phyloP scores from a whole-genome alignment of 1,284 basidiomycete species.

The Tremellales sp. region DNA sequence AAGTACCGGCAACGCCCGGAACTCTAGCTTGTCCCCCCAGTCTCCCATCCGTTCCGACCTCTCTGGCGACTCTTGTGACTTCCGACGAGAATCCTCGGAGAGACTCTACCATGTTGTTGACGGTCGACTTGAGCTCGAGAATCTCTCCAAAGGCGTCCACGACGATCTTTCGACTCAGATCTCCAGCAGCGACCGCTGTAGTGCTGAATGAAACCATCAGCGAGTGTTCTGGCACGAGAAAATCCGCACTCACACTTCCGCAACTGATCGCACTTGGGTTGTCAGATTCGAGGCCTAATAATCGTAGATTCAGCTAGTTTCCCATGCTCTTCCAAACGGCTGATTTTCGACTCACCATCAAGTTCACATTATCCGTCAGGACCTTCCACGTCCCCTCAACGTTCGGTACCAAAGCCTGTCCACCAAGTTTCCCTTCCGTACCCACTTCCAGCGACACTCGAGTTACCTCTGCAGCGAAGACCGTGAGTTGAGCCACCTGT shows the following conservation, averaged over 20 bases:
- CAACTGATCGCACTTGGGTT: conserved; percentile 93
- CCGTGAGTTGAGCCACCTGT: conserved; percentile 46
- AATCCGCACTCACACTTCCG: conserved; percentile 60
- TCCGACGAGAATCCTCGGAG: conserved; percentile 56
- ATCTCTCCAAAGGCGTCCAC: conserved; percentile 98
- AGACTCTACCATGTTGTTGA: conserved; percentile 47
- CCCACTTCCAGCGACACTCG: conserved; percentile 88
- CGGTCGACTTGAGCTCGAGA: conserved; percentile 68
- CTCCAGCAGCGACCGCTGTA: conserved; percentile 93
- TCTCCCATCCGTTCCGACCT: conserved; percentile 92
- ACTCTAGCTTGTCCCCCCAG: conserved; percentile 90
- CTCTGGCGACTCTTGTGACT: conserved; percentile 73
- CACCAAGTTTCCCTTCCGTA: conserved; percentile 92
- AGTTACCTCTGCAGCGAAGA: conserved; percentile 63
- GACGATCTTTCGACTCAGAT: conserved; percentile 82
- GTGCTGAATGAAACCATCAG: conserved; percentile 53
- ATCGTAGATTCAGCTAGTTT: conserved; percentile 4
- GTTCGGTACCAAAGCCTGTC: conserved; percentile 81
- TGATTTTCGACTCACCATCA: conserved; percentile 46
- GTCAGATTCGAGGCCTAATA: conserved; percentile 66
- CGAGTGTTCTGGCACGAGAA: background rate
- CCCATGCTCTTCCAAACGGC: background rate
- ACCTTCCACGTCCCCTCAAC: conserved; percentile 92
- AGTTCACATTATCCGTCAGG: conserved; percentile 89
- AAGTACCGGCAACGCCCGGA: conserved; percentile 81